Percentiles rank a stretch among this genome's conserved stretches.
These are phyloP conservation scores for Dactylellina leptospora DNA, from an alignment of 2,329 filamentous ascomycete genomes.

Conservation along the genomic window DNA sequence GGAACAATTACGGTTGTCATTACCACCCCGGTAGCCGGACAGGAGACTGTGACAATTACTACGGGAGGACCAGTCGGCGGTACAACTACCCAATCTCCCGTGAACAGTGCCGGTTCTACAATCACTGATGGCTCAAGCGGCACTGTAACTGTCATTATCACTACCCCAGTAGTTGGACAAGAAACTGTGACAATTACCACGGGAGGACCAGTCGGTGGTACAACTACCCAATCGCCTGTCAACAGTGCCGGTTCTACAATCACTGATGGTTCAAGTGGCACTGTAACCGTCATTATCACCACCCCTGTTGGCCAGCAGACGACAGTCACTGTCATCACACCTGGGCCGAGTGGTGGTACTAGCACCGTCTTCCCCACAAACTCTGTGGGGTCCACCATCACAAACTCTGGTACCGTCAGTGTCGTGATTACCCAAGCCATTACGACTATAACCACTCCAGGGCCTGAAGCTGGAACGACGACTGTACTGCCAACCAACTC, in stretches of 20 bases:
- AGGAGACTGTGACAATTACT: background rate
- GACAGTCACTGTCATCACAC: background rate
- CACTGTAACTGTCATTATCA: background rate
- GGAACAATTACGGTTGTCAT: slow-evolving; percentile 3
- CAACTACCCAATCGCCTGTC: background rate
- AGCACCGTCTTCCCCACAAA: background rate
- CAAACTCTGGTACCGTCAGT: slow-evolving; percentile 1
- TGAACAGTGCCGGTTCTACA: background rate
- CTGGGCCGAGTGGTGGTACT: background rate
- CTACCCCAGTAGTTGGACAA: too few species aligned
- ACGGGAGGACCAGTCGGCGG: background rate
- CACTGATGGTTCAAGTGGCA: slow-evolving; percentile 3
- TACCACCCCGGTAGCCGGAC: background rate
- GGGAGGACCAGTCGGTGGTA: background rate
- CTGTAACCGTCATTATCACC: slow-evolving; percentile 2
- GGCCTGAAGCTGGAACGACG: background rate
- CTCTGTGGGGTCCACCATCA: too few species aligned
- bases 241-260: background rate
- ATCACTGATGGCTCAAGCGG: background rate
- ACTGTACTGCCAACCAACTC: background rate
- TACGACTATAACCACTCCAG: background rate
- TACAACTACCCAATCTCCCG: background rate
- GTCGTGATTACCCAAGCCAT: background rate
- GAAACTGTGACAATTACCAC: background rate
- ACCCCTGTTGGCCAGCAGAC: background rate